Percentiles rank a stretch among this genome's conserved stretches.
These are phyloP conservation scores for Scedosporium boydii DNA, from an alignment of 2,329 filamentous ascomycete genomes.

Conservation along the genomic window DNA sequence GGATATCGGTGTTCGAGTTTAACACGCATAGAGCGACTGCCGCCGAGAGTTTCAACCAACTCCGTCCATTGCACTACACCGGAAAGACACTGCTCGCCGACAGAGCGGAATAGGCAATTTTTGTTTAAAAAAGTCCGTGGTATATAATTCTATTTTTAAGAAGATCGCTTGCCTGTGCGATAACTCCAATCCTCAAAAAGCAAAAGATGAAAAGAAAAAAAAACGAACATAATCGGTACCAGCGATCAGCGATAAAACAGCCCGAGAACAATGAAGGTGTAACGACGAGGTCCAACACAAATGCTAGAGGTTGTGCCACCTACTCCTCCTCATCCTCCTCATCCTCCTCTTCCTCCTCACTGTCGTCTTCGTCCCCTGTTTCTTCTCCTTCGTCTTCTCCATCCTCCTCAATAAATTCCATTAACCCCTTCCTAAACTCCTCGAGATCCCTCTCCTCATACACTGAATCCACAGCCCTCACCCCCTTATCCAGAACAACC, in stretches of 20 bases:
- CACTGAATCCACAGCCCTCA: neutral
- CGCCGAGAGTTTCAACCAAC: no score
- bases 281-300: neutral
- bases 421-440: neutral
- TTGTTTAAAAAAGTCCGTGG: neutral
- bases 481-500: constrained; percentile 27
- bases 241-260: neutral
- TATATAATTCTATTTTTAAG: neutral
- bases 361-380: neutral
- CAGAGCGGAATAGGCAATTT: neutral
- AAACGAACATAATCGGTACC: neutral
- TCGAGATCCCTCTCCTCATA: neutral
- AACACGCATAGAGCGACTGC: no score
- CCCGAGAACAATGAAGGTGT: neutral
- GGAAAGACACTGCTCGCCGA: no score
- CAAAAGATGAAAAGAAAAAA: neutral
- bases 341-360: neutral
- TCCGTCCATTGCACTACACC: no score
- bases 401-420: neutral
- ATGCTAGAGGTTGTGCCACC: neutral
- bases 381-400: neutral
- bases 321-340: neutral
- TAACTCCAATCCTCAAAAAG: neutral
- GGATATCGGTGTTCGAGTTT: no score
- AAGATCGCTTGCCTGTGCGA: neutral